A percentile compares a stretch with the other conserved stretches of the same genome.
These are phyloP conservation scores for Adenanthera pavonina DNA, from an alignment of 306 rosid species.

Conservation along the genomic window DNA sequence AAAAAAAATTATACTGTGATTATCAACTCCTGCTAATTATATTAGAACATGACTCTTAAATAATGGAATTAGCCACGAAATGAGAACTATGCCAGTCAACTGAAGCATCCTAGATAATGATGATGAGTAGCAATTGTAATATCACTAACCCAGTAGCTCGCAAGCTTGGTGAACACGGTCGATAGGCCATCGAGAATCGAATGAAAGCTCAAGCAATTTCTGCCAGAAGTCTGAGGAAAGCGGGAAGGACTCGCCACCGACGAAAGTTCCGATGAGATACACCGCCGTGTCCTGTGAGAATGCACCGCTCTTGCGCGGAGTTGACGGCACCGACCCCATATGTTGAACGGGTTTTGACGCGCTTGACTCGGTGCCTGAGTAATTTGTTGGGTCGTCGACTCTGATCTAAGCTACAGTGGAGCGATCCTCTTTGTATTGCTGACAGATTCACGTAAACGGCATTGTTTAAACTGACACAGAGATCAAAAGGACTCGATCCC, in stretches of 20 bases:
- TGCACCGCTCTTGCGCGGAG: slow-evolving; percentile 68
- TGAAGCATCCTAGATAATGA: slow-evolving; percentile 27
- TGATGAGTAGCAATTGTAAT: slow-evolving; percentile 17
- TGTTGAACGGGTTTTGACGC: slow-evolving; percentile 2
- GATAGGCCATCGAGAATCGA: slow-evolving; percentile 76
- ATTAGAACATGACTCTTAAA: not conserved
- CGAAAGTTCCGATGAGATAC: slow-evolving; percentile 85
- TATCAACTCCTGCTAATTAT: not conserved
- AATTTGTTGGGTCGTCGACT: slow-evolving; percentile 29
- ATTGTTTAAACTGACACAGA: slow-evolving; percentile 45
- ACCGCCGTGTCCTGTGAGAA: slow-evolving; percentile 84
- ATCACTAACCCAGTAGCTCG: slow-evolving; percentile 78
- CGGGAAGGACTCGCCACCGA: slow-evolving; percentile 82
- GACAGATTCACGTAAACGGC: slow-evolving; percentile 49
- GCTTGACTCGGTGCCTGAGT: slow-evolving; percentile 15
- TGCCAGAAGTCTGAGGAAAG: slow-evolving; percentile 93
- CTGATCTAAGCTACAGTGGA: slow-evolving; percentile 41
- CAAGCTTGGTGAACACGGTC: slow-evolving; percentile 83
- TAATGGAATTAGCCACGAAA: slow-evolving; percentile 13
- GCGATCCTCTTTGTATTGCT: slow-evolving; percentile 38
- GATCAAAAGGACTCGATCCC: slow-evolving; percentile 50
- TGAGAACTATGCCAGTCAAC: not conserved
- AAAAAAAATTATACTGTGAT: slow-evolving; percentile 17
- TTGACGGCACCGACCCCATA: slow-evolving; percentile 94
- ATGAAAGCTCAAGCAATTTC: slow-evolving; percentile 85